These are phyloP conservation scores for Penicillium sp. DNA, from an alignment of 2,329 filamentous ascomycete genomes.

Conservation along the genomic window DNA sequence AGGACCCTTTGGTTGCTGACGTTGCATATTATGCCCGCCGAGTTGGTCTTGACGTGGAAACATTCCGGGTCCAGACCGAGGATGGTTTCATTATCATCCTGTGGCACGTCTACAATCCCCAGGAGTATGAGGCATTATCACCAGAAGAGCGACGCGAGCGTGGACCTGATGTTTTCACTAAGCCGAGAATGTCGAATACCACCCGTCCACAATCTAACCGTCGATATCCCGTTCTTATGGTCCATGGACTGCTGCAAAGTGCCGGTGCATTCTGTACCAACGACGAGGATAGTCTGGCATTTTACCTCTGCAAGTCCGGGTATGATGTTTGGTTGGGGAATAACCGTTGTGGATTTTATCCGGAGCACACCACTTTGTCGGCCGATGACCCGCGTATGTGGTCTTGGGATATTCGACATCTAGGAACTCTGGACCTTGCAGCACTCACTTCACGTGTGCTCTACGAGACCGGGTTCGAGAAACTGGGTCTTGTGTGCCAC, in stretches of 20 bases:
- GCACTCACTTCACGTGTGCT: conserved; percentile 78
- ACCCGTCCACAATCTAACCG: conserved; percentile 22
- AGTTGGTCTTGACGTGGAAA: conserved; percentile 82
- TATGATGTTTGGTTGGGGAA: conserved; percentile 97
- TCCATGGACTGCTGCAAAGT: conserved; percentile 85
- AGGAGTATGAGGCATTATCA: conserved; percentile 62
- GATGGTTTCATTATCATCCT: conserved; percentile 88
- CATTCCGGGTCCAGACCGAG: conserved; percentile 82
- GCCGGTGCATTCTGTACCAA: conserved; percentile 86
- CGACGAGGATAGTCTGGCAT: conserved; percentile 84
- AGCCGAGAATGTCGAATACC: conserved; percentile 31
- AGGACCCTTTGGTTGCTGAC: conserved; percentile 74
- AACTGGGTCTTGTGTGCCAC: conserved; percentile 79
- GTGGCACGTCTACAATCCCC: conserved; percentile 86
- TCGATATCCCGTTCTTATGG: conserved; percentile 74
- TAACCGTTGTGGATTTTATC: conserved; percentile 82
- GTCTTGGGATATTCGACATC: conserved; percentile 93
- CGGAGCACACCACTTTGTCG: conserved; percentile 68
- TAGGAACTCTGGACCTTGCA: conserved; percentile 85
- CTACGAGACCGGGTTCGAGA: conserved; percentile 75
- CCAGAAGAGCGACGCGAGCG: conserved; percentile 45
- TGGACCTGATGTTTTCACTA: conserved; percentile 62
- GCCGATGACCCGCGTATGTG: conserved; percentile 86
- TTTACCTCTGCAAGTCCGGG: conserved; percentile 86
- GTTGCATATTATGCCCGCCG: conserved; percentile 81